phyloP scores from a whole-genome alignment of 306 rosid species.

The Mimosa pudica region DNA sequence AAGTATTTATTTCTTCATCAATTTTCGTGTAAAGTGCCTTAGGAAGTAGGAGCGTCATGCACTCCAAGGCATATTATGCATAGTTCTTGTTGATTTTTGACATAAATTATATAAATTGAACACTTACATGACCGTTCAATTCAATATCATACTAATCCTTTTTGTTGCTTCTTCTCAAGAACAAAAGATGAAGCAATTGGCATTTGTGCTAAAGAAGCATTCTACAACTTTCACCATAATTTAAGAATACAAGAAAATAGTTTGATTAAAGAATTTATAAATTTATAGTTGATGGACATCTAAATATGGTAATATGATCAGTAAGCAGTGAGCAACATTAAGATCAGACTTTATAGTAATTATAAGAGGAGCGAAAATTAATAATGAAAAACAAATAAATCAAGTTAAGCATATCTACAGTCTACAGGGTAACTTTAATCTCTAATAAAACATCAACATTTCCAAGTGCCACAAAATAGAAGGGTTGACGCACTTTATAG shows the following conservation, averaged over 20 bases:
- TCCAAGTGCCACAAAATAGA: not conserved
- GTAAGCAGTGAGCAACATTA: not conserved
- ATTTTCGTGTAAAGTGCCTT: not conserved
- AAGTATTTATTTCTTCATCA: slow-evolving; percentile 11
- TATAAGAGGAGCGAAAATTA: too few species aligned
- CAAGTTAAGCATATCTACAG: not conserved
- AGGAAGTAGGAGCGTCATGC: not conserved
- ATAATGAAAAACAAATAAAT: not conserved
- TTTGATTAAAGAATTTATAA: not conserved
- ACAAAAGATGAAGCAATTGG: slow-evolving; percentile 16
- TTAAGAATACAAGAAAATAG: not conserved
- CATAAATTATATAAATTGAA: slow-evolving; percentile 13
- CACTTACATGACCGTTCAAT: slow-evolving; percentile 3
- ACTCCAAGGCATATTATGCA: slow-evolving; percentile 15
- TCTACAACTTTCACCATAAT: not conserved
- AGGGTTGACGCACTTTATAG: not conserved
- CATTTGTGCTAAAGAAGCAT: slow-evolving; percentile 24
- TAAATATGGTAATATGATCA: not conserved
- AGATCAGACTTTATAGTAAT: not conserved
- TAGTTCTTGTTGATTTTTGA: not conserved
- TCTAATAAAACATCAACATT: not conserved
- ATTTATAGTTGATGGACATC: not conserved
- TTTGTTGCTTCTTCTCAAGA: slow-evolving; percentile 15
- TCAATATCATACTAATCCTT: slow-evolving; percentile 2
- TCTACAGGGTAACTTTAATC: too few species aligned